Percentiles rank a stretch among this genome's conserved stretches.
Evolutionary conservation across 768 basidiomycete genomes (phyloP).

Genomic region (Cystofilobasidium ferigula): DNA sequence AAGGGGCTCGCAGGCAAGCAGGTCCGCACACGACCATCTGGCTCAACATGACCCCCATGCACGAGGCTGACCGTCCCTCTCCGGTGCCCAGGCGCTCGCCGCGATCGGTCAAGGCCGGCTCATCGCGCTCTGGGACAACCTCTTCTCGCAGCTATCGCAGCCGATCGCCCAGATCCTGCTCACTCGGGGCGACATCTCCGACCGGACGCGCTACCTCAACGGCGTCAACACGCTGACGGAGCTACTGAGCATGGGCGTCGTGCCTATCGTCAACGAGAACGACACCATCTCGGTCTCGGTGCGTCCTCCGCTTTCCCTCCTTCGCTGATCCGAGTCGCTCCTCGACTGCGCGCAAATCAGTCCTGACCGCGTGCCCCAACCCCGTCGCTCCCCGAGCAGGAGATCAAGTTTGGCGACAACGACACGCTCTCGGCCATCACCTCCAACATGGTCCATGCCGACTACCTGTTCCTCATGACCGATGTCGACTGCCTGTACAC

Average conservation of each 20-base stretch:
- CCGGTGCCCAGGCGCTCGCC: slow-evolving; percentile 61
- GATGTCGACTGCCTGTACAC: slow-evolving; percentile 95
- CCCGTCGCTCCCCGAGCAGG: slow-evolving; percentile 44
- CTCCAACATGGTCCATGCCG: slow-evolving; percentile 92
- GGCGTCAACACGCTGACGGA: slow-evolving; percentile 92
- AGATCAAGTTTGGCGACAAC: slow-evolving; percentile 99
- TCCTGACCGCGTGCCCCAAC: not conserved
- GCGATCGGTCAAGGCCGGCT: slow-evolving; percentile 94
- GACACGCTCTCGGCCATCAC: slow-evolving; percentile 96
- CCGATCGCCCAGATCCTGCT: slow-evolving; percentile 91
- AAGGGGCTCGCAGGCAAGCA: slow-evolving; percentile 85
- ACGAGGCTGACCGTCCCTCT: slow-evolving; percentile 19
- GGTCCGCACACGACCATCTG: no score
- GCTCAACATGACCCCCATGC: no score
- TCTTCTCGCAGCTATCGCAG: slow-evolving; percentile 85
- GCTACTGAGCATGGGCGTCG: slow-evolving; percentile 80
- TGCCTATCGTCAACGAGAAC: slow-evolving; percentile 98
- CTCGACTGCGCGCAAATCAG: no score
- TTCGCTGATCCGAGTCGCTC: not conserved
- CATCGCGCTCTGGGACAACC: slow-evolving; percentile 92
- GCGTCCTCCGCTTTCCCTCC: slow-evolving; percentile 37
- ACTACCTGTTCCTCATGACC: slow-evolving; percentile 90
- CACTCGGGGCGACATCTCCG: slow-evolving; percentile 92
- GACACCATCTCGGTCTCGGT: slow-evolving; percentile 97
- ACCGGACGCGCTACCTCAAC: slow-evolving; percentile 88